phyloP scores from a whole-genome alignment of 2,329 filamentous ascomycete genomes.

The Cladosporium velox region DNA sequence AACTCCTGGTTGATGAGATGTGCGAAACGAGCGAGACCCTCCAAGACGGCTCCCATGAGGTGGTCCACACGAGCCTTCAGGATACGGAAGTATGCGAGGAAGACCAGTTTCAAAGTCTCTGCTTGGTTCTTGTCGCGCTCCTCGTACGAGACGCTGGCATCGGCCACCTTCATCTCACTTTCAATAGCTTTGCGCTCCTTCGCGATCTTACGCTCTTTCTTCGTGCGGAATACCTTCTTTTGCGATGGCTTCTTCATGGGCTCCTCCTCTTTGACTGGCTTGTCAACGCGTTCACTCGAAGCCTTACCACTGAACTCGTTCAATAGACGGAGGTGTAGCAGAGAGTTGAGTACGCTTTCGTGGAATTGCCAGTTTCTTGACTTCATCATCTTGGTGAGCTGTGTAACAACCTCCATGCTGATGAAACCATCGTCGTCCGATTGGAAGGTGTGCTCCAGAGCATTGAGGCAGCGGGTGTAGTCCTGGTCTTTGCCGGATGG shows the following conservation, averaged over 20 bases:
- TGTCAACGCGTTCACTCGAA: conserved; percentile 75
- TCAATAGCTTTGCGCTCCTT: conserved; percentile 86
- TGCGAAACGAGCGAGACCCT: conserved; percentile 89
- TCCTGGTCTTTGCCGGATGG: conserved; percentile 64
- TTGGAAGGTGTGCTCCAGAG: conserved; percentile 77
- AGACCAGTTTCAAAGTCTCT: conserved; percentile 93
- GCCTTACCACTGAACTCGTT: conserved; percentile 85
- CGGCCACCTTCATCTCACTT: conserved; percentile 90
- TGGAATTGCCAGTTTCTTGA: conserved; percentile 78
- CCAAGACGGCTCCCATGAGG: conserved; percentile 95
- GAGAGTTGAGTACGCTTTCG: conserved; percentile 84
- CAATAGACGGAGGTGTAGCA: conserved; percentile 83
- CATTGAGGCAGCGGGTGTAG: conserved; percentile 73
- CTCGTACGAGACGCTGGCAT: conserved; percentile 87
- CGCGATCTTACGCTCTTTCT: conserved; percentile 77
- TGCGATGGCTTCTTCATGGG: conserved; percentile 63
- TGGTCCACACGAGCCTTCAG: conserved; percentile 78
- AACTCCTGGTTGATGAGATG: conserved; percentile 99
- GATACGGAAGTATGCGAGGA: conserved; percentile 92
- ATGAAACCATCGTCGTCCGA: conserved; percentile 89
- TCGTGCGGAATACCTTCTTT: conserved; percentile 84
- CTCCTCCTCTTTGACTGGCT: conserved; percentile 49
- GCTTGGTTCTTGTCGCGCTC: conserved; percentile 92
- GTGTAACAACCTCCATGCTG: conserved; percentile 79
- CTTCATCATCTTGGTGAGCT: conserved; percentile 95